phyloP scores from a whole-genome alignment of 2,329 filamentous ascomycete genomes.

The Arthrobotrys conoides region DNA sequence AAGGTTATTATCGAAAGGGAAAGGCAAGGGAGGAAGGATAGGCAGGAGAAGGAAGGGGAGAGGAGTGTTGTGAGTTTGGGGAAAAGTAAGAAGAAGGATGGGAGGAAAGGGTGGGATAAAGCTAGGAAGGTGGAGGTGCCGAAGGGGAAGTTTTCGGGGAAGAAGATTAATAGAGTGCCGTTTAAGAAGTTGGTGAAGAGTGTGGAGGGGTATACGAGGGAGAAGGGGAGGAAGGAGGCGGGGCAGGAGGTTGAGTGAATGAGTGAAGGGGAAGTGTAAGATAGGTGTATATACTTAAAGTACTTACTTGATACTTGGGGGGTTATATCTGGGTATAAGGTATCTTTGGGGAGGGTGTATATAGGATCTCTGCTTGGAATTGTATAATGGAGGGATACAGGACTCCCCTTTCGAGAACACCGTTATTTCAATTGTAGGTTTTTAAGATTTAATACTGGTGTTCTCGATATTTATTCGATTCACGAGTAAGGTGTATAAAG shows the following conservation, averaged over 20 bases:
- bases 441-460: too few species aligned
- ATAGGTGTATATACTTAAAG: neutral
- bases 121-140: neutral
- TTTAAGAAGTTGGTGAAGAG: slow-evolving; percentile 33
- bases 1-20: slow-evolving; percentile 70
- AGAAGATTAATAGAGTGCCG: slow-evolving; percentile 19
- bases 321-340: neutral
- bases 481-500: too few species aligned
- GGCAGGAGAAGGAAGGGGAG: neutral
- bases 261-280: neutral
- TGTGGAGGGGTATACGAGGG: slow-evolving; percentile 18
- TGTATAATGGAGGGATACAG: slow-evolving; percentile 30
- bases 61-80: neutral
- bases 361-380: slow-evolving; percentile 28
- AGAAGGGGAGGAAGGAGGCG: slow-evolving; percentile 16
- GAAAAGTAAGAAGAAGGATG: slow-evolving; percentile 24
- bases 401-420: slow-evolving; percentile 6
- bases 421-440: neutral
- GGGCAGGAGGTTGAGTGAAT: neutral
- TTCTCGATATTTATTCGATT: too few species aligned
- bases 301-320: neutral
- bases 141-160: slow-evolving; percentile 3
- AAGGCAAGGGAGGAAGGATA: slow-evolving; percentile 5
- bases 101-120: slow-evolving; percentile 22
- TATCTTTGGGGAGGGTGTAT: slow-evolving; percentile 3